Base-by-base conservation (phyloP, 805 yeast species). In the Kluyveromyces aestuarii region DNA sequence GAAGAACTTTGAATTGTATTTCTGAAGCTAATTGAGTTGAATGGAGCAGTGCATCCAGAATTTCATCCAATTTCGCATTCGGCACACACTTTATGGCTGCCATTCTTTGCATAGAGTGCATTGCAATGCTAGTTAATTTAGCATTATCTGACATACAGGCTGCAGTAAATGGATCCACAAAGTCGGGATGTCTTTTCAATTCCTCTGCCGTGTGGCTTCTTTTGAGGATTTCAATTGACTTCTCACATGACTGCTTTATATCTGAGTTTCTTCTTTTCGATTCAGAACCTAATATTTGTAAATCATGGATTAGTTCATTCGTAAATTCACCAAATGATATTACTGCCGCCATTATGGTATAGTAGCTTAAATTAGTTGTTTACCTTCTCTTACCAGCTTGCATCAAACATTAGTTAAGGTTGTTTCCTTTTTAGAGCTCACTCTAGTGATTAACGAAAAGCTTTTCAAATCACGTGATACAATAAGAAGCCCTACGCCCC, bases 1-100 rank as follows among this genome's bases (percentile, higher is more conserved):
- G 99, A 37, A 91, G 68, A 11, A 89, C 82, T 60, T 89, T 87
- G 52, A 93, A 73, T 64, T 91, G 97, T 42, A 87, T 83, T 40
- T 90, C 97, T 25, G 79, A 73, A 0, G 93, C 85, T 13, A 85
- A 69, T 56, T 81, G 81, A 0, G 91, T 78, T 0, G 95, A 87
- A 49, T 86, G 90, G 33, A 74, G 72, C 35, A 88, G 72, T 0
- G 89, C 81, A 38, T 79, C 83, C 18, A 91, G 67, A 7, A 91
- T 72, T 6, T 75, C 75, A 17, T 72, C 72, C 17, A 82, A 58
- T 41, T 78, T 72, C 2, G 70, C 67, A 0, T 71, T 67, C 0
- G 90, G 81, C 10, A 91, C 67, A 2, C 81, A 74, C 8, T 68
- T 64, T n/a, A 71, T 58, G 17, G 75, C 64, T 7, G 86, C 77